phyloP scores from a whole-genome alignment of 225 moss, liverwort and hornwort genomes.

The Marchantia polymorpha region DNA sequence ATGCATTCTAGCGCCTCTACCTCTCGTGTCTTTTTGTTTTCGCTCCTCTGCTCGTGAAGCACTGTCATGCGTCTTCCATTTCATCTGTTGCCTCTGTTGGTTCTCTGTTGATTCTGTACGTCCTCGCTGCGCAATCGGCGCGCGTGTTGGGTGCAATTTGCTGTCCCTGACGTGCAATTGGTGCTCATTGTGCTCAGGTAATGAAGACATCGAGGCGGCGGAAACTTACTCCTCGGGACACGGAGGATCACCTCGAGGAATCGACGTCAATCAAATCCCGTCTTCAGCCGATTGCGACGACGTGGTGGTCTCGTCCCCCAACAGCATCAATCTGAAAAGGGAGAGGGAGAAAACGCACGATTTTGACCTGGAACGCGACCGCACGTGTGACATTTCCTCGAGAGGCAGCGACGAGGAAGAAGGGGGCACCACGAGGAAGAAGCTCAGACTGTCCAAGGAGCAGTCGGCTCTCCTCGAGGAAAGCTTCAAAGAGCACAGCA shows the following conservation, averaged over 20 bases:
- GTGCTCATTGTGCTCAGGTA: constrained; percentile 34
- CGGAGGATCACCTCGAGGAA: constrained; percentile 62
- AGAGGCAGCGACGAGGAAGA: constrained; percentile 95
- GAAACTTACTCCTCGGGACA: constrained; percentile 79
- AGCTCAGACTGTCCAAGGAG: constrained; percentile 88
- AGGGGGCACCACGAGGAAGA: constrained; percentile 87
- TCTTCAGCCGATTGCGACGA: constrained; percentile 81
- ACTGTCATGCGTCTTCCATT: too few species aligned
- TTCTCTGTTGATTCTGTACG: too few species aligned
- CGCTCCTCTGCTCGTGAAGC: too few species aligned
- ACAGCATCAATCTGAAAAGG: constrained; percentile 78
- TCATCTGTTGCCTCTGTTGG: too few species aligned
- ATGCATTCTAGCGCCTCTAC: constrained; percentile 6
- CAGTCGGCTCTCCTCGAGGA: constrained; percentile 91
- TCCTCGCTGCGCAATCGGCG: too few species aligned
- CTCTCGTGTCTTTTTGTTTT: neutral
- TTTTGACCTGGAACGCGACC: constrained; percentile 79
- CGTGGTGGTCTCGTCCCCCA: constrained; percentile 70
- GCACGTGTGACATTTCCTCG: constrained; percentile 67
- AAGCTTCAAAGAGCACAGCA: constrained; percentile 95
- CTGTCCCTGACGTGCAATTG: neutral
- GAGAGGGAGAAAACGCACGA: constrained; percentile 71
- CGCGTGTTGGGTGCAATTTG: neutral
- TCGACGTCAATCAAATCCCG: constrained; percentile 95
- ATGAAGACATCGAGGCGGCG: constrained; percentile 74